Percentiles rank a stretch among this genome's conserved stretches.
phyloP scores from a whole-genome alignment of 2,329 filamentous ascomycete genomes.

The Capronia epimyces region DNA sequence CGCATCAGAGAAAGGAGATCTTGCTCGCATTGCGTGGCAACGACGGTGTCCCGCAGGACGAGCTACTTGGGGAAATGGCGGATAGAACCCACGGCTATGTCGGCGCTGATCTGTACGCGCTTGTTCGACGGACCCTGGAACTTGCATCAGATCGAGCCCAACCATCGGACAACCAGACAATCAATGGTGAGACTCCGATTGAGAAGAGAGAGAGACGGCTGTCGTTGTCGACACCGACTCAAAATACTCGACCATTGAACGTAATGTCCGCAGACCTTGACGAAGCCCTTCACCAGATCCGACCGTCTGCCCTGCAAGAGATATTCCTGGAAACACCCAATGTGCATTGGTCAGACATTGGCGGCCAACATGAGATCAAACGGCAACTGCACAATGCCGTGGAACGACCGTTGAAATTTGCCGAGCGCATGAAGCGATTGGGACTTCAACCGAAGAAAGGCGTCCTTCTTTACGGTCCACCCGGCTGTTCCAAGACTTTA shows the following conservation, averaged over 20 bases:
- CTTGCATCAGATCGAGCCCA: slow-evolving; percentile 10
- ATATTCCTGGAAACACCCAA: slow-evolving; percentile 83
- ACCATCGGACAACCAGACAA: neutral
- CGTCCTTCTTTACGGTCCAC: slow-evolving; percentile 82
- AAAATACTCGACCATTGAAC: neutral
- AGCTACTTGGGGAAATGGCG: slow-evolving; percentile 56
- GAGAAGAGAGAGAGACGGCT: neutral
- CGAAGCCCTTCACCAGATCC: slow-evolving; percentile 61
- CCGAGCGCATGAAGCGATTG: slow-evolving; percentile 47
- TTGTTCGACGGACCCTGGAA: slow-evolving; percentile 51
- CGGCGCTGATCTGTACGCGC: slow-evolving; percentile 64
- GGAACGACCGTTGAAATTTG: slow-evolving; percentile 53
- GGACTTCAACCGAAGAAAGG: slow-evolving; percentile 65
- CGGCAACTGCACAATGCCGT: slow-evolving; percentile 53
- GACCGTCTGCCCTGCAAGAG: slow-evolving; percentile 81
- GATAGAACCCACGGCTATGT: slow-evolving; percentile 83
- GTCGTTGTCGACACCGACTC: neutral
- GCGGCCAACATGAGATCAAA: slow-evolving; percentile 75
- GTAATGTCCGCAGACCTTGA: slow-evolving; percentile 52
- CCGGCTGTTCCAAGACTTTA: slow-evolving; percentile 91
- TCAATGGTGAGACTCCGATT: neutral
- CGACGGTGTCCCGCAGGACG: slow-evolving; percentile 46
- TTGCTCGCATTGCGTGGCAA: slow-evolving; percentile 55
- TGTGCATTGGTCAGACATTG: slow-evolving; percentile 80
- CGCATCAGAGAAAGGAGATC: slow-evolving; percentile 65